phyloP scores from a whole-genome alignment of 306 rosid genomes.

The Castanea crenata region DNA sequence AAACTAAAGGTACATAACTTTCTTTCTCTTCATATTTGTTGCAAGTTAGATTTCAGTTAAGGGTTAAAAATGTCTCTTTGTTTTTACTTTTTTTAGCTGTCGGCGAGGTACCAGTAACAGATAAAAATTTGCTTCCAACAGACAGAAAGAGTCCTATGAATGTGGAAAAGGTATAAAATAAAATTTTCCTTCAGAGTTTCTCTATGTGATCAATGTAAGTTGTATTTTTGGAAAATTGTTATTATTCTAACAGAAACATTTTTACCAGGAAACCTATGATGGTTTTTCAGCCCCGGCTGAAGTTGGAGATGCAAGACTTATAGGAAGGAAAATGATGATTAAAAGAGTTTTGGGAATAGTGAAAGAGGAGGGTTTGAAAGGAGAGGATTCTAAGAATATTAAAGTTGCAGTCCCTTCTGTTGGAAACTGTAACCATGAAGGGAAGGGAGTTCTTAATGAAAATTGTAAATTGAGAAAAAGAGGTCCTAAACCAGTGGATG shows the following conservation, averaged over 20 bases:
- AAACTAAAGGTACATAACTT: slow-evolving; percentile 31
- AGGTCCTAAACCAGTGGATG: slow-evolving; percentile 11
- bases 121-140: not conserved
- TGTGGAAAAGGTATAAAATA: slow-evolving; percentile 27
- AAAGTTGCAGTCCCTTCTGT: not conserved
- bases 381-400: slow-evolving; percentile 5
- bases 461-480: not conserved
- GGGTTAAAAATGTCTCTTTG: not conserved
- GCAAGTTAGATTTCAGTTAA: slow-evolving; percentile 11
- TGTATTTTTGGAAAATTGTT: not conserved
- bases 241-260: not conserved
- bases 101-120: not conserved
- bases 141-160: slow-evolving; percentile 7
- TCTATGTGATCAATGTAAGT: no score
- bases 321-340: slow-evolving; percentile 34
- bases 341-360: slow-evolving; percentile 1
- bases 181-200: not conserved
- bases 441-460: not conserved
- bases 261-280: slow-evolving; percentile 15
- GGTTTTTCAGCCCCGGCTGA: slow-evolving; percentile 10
- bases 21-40: not conserved
- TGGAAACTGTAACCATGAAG: not conserved
- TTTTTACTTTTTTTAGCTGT: not conserved
- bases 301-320: slow-evolving; percentile 1
- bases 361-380: not conserved